Evolutionary conservation across 139 green algal genomes (phyloP).

Genomic region (Chlamydomonas incerta): DNA sequence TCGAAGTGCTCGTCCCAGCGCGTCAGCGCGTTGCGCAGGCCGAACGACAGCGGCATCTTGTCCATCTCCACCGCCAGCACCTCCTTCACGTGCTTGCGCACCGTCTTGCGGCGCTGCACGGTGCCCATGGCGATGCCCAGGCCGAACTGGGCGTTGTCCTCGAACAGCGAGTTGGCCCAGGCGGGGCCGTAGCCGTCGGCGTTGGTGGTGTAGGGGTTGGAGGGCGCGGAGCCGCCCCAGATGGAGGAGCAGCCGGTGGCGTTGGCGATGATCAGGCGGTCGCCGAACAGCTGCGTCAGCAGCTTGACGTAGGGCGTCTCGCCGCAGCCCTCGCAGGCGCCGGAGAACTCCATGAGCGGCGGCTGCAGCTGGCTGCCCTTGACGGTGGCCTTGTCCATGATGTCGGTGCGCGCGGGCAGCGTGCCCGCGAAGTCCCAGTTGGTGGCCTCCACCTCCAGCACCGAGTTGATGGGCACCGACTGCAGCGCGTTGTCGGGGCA

Average conservation of each 20-base stretch:
- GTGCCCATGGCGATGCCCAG: slow-evolving; percentile 67
- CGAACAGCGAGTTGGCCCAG: slow-evolving; percentile 76
- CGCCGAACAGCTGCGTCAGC: slow-evolving; percentile 64
- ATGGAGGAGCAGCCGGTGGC: slow-evolving; percentile 71
- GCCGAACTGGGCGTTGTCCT: slow-evolving; percentile 69
- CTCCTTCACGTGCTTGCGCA: slow-evolving; percentile 40
- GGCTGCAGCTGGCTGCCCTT: slow-evolving; percentile 65
- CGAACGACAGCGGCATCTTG: neutral
- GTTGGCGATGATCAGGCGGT: slow-evolving; percentile 71
- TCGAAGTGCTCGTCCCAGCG: slow-evolving; percentile 11
- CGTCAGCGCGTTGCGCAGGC: slow-evolving; percentile 2
- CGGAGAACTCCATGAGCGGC: slow-evolving; percentile 71
- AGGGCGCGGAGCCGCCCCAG: slow-evolving; percentile 67
- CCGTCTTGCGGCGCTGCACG: slow-evolving; percentile 57
- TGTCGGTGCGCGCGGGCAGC: slow-evolving; percentile 36
- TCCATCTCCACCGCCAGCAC: slow-evolving; percentile 13
- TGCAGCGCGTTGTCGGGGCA: slow-evolving; percentile 68
- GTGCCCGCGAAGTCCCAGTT: slow-evolving; percentile 63
- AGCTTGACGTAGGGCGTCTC: slow-evolving; percentile 68
- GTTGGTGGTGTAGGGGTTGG: slow-evolving; percentile 72
- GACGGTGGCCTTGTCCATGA: slow-evolving; percentile 65
- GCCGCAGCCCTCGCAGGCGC: slow-evolving; percentile 69
- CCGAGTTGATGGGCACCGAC: slow-evolving; percentile 38
- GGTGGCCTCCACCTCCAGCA: slow-evolving; percentile 51
- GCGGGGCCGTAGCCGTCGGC: slow-evolving; percentile 61